Evolutionary conservation across 306 rosid species (phyloP), one percentile per base, ranked within the genome.

Genomic region (Biancaea sappan): DNA sequence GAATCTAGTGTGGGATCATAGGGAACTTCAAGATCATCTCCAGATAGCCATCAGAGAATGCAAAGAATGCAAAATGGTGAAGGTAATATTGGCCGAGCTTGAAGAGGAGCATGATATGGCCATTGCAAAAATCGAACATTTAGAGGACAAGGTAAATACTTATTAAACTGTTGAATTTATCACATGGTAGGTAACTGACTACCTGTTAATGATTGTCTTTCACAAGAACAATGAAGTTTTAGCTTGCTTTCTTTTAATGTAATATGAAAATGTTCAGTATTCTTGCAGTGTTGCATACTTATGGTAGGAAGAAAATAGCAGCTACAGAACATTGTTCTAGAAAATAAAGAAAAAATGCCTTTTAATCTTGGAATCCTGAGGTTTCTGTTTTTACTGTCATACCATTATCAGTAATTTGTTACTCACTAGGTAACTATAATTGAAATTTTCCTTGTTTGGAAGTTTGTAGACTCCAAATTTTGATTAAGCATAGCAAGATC

Each of bases 101-200:
- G 96, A 88, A 87, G 88, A 85, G 69, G 96, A 90, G 71, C 87
- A 87, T 53, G 94, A 88, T 58, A 82, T 87, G 70, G 93, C 92
- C 37, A 77, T 84, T 72, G 69, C 84, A 69, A 87, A 83, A 80
- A 86, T 90, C 73, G 85, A 86, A 50, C 74, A 74, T 77, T 77
- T 90, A 65, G 93, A 85, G 75, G 68, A 81, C 29, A 83, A 92
- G 92, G 95, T 94, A 86, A 71, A 37, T 25, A 69, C 46, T 44
- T 56, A 8, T 67, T n/a, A 32, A 26, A 18, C 53, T 51, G 38
- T 46, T 59, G 50, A 68, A 44, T 14, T 73, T 51, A 43, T 67
- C 50, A 43, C 82, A 10, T 62, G 29, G 18, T 35, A 43, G 29
- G 18, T 35, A 43, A 37, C 48, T 6, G 48, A 31, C 53, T n/a